Evolutionary conservation across 768 basidiomycete species (phyloP).

Genomic region (Boletus barrowsii): DNA sequence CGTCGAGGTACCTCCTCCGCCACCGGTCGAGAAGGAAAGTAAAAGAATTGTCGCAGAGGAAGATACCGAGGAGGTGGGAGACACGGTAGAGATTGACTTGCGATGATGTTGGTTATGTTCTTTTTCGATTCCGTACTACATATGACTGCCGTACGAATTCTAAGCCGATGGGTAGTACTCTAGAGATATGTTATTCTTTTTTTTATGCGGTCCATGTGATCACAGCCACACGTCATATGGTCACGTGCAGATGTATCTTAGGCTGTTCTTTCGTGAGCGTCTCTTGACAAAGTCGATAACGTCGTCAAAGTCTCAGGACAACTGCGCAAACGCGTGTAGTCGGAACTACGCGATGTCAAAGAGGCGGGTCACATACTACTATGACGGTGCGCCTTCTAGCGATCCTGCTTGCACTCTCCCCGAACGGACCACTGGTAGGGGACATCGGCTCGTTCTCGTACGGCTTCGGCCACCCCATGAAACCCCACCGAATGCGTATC

Average conservation of each 20-base stretch:
- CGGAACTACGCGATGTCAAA: constrained; percentile 52
- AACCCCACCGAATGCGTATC: constrained; percentile 92
- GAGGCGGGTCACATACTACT: constrained; percentile 76
- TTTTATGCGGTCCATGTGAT: not conserved
- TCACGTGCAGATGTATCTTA: constrained; percentile 12
- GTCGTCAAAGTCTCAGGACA: not conserved
- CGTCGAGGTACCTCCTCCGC: constrained; percentile 78
- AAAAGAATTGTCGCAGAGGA: constrained; percentile 45
- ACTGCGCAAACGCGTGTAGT: not conserved
- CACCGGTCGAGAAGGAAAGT: constrained; percentile 72
- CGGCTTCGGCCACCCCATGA: constrained; percentile 90
- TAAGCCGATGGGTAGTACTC: not conserved
- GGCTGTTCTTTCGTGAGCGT: too few relatives aligned
- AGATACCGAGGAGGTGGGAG: constrained; percentile 68
- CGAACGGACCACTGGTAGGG: constrained; percentile 36
- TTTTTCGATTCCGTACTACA: not conserved
- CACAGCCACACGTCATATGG: constrained; percentile 6
- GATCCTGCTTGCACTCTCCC: not conserved
- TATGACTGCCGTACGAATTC: not conserved
- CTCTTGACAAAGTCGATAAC: not conserved
- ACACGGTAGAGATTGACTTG: constrained; percentile 70
- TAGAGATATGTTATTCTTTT: constrained; percentile 10
- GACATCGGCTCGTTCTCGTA: constrained; percentile 79
- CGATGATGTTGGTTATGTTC: constrained; percentile 29
- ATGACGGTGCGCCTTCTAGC: constrained; percentile 53